Base-by-base conservation (phyloP, 345 rosid genomes). In the Erysimum cheiranthoides region DNA sequence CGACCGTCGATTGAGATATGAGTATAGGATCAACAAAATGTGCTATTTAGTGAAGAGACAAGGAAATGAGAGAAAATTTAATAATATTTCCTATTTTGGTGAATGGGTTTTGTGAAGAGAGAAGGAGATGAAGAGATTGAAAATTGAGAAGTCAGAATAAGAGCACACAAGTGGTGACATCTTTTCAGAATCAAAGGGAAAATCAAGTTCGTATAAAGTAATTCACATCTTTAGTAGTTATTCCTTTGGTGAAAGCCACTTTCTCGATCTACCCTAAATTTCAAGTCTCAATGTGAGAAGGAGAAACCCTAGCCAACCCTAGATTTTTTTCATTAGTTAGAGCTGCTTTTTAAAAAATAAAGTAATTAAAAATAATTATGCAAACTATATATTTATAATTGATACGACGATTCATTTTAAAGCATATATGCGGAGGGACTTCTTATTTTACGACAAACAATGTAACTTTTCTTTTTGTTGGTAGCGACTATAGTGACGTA, bases 111-210 rank as follows among this genome's bases (percentile, higher is more conserved):
- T 46, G 42, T 14, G 32, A 45, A 45, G 74, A 74, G 71, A 63
- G 59, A 68, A 56, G 14, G 61, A 78, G 73, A 76, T 67, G 50
- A 43, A 76, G 59, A 68, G 61, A 43, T 61, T 52, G 58, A 45
- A 68, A 64, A 77, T 25, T 28, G 76, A 63, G 71, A 77, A 70
- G 80, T 77, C 61, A 63, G 76, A 70, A 77, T 77, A 64, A 70
- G 80, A 70, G 76, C 80, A 77, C 71, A 64, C 80, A 77, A 70
- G 76, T 64, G 67, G 67, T 47, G 72, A 64, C 76, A 77, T 70
- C 80, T 77, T 77, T 77, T 56, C 35, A 47, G 61, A 70, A 76
- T 53, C 80, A 76, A 76, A 70, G 66, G 45, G 59, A 30, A 64
- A 63, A 61, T 64, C 66, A 71, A 56, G 71, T 70, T 56, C 38